Evolutionary conservation across 257 asterid genomes (phyloP).

Genomic region (Nemophila menziesii): DNA sequence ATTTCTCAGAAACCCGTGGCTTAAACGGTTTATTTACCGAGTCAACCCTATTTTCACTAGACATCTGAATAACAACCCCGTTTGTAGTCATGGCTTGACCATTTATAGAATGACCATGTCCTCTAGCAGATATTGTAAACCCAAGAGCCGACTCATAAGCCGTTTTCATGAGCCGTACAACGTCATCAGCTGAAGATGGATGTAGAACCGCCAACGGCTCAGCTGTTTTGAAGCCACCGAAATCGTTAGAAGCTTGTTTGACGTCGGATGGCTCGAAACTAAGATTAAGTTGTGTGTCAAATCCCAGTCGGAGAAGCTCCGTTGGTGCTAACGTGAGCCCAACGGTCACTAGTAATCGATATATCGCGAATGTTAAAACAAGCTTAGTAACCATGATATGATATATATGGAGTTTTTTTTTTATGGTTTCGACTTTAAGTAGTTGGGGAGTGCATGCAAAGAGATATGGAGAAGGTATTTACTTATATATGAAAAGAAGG

Average conservation of each 20-base stretch:
- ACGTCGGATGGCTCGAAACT: slow-evolving; percentile 41
- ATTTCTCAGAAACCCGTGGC: slow-evolving; percentile 34
- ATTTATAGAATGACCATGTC: slow-evolving; percentile 76
- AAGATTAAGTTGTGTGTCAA: slow-evolving; percentile 39
- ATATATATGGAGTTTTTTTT: neutral
- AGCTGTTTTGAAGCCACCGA: slow-evolving; percentile 30
- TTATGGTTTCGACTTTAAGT: too few relatives aligned
- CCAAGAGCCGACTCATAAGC: slow-evolving; percentile 51
- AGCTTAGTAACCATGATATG: slow-evolving; percentile 33
- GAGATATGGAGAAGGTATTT: neutral
- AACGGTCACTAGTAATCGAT: slow-evolving; percentile 46
- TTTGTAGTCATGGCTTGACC: slow-evolving; percentile 53
- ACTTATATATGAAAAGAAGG: slow-evolving; percentile 3
- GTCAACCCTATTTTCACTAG: neutral
- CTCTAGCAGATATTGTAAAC: slow-evolving; percentile 57
- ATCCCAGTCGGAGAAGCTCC: slow-evolving; percentile 25
- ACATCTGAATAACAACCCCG: slow-evolving; percentile 56
- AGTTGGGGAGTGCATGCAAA: neutral
- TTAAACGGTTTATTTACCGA: slow-evolving; percentile 4
- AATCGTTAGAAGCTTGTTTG: slow-evolving; percentile 36
- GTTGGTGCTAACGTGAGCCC: slow-evolving; percentile 50
- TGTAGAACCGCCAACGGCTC: slow-evolving; percentile 55
- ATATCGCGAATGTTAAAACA: slow-evolving; percentile 41
- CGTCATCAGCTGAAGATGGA: slow-evolving; percentile 48
- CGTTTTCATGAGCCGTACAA: slow-evolving; percentile 36